Evolutionary conservation across 257 asterid genomes (phyloP), one percentile per base, ranked within the genome.

Genomic region (Coffea canephora): DNA sequence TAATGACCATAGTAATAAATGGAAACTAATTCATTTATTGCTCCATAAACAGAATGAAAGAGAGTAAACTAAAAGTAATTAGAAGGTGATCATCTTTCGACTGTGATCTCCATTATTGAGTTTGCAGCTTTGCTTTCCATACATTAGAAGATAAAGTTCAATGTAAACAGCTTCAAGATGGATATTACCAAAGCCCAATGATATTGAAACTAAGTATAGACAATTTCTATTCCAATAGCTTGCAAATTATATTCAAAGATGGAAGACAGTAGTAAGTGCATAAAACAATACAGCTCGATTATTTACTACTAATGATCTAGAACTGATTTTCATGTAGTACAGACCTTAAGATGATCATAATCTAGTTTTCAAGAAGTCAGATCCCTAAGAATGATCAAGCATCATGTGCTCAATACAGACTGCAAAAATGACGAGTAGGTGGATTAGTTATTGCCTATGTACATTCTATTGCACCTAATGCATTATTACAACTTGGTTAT

Each of bases 401-500:
- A 14, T 9, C 15, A n/a, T 14, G 9, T 34, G 62, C 48, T 76
- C 46, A 76, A 64, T 45, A 18, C 14, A 62, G 36, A 12, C 3
- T 62, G 68, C 4, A n/a, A n/a, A 62, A 9, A n/a, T 64, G 41
- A 71, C 49, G 15, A 73, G 3, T 16, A 50, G 27, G n/a, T 43
- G 66, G 57, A 45, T n/a, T 43, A 41, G 48, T 69, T 16, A 69
- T 48, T 49, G 54, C 39, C 61, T 5, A 49, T 73, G 15, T 15
- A 4, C 75, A 66, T 39, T 13, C 8, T 67, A 72, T 49, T 69
- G 73, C 48, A 50, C 43, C 39, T 48, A n/a, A 68, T 39, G 62
- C 27, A 31, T 50, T n/a, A 67, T 82, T 76, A 89, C 66, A 90
- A 70, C 82, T 27, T 13, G 80, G 48, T 71, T 78, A 93, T 89